Base-by-base conservation (phyloP, 768 basidiomycete species). In the Trametes cingulata region DNA sequence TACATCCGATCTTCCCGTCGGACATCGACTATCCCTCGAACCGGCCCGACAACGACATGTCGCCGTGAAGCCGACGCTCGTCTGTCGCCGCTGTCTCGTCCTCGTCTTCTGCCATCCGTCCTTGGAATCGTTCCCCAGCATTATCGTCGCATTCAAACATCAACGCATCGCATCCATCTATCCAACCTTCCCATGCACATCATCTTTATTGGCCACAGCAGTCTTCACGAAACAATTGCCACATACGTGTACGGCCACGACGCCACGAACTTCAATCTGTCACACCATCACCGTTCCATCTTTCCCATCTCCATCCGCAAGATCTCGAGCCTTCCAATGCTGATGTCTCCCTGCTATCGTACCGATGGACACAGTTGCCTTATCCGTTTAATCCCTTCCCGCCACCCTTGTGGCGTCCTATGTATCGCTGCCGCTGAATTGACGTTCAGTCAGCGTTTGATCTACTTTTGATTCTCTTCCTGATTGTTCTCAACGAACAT, bases 71-170 rank as follows among this genome's bases (percentile, higher is more conserved):
- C 47, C 68, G 65, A 33, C 10, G 29, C 29, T 10, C 64, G 27
- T 51, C 25, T 73, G 68, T 63, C 60, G 10, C 35, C 68, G 71
- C 69, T 65, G 20, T 25, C 24, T 25, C 20, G 48, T 46, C 47
- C 39, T 52, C 52, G 22, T 45, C 25, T 22, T n/a, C 45, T 39
- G 46, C 37, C 43, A 17, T n/a, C 22, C 24, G 41, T 27, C 41
- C 39, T 39, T 25, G 46, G 52, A 39, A 54, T 33, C 42, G 37
- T 20, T 57, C 55, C 25, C 39, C 58, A 33, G 62, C 58, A 60
- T 57, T 37, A 39, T 24, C 51, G 22, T 45, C 52, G 52, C 52
- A 58, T 58, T 33, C 55, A 35, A 50, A n/a, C 40, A 49, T 56
- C 43, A 45, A n/a, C 33, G 41, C 60, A 56, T 52, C 37, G 19